Conservation (phyloP, 192 early-diverging fungal genomes). For the Podila verticillata region DNA sequence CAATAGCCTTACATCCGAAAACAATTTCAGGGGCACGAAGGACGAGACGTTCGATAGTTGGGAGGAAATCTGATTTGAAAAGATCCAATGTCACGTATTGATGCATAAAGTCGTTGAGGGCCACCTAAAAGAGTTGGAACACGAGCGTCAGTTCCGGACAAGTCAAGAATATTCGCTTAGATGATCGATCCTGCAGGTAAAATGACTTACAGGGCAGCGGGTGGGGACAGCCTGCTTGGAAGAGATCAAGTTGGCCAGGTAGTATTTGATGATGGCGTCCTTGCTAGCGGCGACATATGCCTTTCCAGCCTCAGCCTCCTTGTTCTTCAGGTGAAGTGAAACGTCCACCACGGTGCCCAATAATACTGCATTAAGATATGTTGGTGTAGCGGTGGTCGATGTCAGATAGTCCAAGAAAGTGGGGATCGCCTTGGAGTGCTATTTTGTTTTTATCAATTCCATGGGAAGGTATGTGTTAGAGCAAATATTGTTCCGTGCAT, state of each 20-base stretch:
- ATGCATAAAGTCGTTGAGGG: slow-evolving; percentile 71
- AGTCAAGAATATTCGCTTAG: slow-evolving; percentile 11
- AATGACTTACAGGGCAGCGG: slow-evolving; percentile 51
- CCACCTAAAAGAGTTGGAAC: slow-evolving; percentile 34
- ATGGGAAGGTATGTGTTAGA: background rate
- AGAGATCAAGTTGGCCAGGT: slow-evolving; percentile 62
- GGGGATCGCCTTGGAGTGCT: slow-evolving; percentile 60
- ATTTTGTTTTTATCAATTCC: slow-evolving; percentile 21
- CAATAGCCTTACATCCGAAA: slow-evolving; percentile 58
- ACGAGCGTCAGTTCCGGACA: background rate
- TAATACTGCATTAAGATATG: slow-evolving; percentile 62
- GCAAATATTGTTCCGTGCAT: background rate
- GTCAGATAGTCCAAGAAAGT: slow-evolving; percentile 61
- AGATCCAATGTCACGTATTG: slow-evolving; percentile 58
- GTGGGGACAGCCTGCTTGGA: slow-evolving; percentile 61
- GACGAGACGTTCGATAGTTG: slow-evolving; percentile 78
- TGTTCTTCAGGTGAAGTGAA: slow-evolving; percentile 60
- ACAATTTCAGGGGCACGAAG: slow-evolving; percentile 89
- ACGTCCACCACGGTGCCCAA: slow-evolving; percentile 70
- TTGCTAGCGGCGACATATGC: slow-evolving; percentile 51
- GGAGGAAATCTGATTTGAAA: slow-evolving; percentile 67
- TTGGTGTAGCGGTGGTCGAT: slow-evolving; percentile 52
- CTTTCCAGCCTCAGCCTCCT: slow-evolving; percentile 30
- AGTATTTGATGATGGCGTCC: slow-evolving; percentile 66
- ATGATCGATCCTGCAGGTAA: background rate